Percentiles rank a stretch among this genome's conserved stretches.
These are phyloP conservation scores for Fusarium irregulare DNA, from an alignment of 2,329 filamentous ascomycete species.

Conservation along the genomic window DNA sequence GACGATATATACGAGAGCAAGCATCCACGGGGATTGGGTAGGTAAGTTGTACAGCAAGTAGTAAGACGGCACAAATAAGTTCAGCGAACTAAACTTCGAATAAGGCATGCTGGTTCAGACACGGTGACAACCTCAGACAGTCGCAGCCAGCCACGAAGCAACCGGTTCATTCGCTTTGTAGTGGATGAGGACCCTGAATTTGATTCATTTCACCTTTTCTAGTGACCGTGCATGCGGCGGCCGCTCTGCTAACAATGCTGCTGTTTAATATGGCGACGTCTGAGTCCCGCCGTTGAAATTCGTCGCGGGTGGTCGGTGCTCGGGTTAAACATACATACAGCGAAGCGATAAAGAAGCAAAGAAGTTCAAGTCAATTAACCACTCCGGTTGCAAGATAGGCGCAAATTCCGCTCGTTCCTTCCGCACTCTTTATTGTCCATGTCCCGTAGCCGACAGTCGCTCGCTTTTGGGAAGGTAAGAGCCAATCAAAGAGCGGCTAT, in stretches of 20 bases:
- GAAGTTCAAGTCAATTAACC: slow-evolving; percentile 3
- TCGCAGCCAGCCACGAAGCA: slow-evolving; percentile 26
- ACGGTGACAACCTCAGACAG: neutral
- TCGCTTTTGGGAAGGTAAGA: slow-evolving; percentile 6
- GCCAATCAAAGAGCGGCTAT: slow-evolving; percentile 18
- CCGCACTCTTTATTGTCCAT: slow-evolving; percentile 33
- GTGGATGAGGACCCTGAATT: slow-evolving; percentile 26
- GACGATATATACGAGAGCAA: slow-evolving; percentile 4
- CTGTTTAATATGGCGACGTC: slow-evolving; percentile 19
- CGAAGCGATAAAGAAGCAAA: neutral
- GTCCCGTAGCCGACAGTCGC: neutral
- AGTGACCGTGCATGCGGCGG: slow-evolving; percentile 22
- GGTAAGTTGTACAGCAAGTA: slow-evolving; percentile 15
- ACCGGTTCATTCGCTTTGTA: slow-evolving; percentile 10
- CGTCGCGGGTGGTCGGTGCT: slow-evolving; percentile 17
- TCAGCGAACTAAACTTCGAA: neutral
- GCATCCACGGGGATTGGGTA: neutral
- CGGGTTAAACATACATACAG: neutral
- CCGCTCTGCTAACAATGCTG: slow-evolving; percentile 22
- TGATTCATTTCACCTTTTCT: neutral
- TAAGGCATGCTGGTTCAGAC: neutral
- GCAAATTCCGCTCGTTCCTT: slow-evolving; percentile 37
- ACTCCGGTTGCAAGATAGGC: slow-evolving; percentile 31
- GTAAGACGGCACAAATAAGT: slow-evolving; percentile 23
- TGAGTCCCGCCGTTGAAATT: slow-evolving; percentile 24